Evolutionary conservation across 192 early-diverging fungal genomes (phyloP).

Genomic region (Jimgerdemannia flammicorona): DNA sequence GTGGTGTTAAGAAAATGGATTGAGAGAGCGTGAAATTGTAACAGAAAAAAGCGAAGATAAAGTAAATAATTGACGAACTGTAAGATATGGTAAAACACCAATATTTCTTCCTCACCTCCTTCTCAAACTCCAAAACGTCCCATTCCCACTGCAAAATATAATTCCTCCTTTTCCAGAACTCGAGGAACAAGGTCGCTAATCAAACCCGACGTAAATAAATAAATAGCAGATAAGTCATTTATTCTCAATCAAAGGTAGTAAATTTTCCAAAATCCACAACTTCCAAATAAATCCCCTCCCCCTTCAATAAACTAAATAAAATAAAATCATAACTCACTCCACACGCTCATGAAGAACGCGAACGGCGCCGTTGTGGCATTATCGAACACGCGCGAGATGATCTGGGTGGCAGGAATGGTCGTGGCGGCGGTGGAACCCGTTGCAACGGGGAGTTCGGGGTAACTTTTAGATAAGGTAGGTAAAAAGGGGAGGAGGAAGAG

Average conservation of each 20-base stretch:
- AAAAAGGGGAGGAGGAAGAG: not conserved
- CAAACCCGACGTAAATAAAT: not conserved
- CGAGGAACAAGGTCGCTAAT: constrained; percentile 44
- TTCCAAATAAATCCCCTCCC: too few species aligned
- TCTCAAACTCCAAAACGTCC: constrained; percentile 50
- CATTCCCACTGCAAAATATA: constrained; percentile 46
- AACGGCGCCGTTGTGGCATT: constrained; percentile 52
- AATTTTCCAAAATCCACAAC: not conserved
- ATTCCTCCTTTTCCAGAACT: constrained; percentile 60
- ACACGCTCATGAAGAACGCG: constrained; percentile 58
- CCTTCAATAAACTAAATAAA: not conserved
- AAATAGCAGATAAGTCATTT: too few species aligned
- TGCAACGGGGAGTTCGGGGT: not conserved
- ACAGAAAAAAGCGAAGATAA: not conserved
- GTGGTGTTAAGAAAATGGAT: too few species aligned
- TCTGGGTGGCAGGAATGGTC: constrained; percentile 21
- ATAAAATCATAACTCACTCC: constrained; percentile 29
- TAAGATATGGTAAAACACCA: not conserved
- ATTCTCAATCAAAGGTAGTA: not conserved
- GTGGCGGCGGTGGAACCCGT: constrained; percentile 12
- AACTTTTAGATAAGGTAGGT: too few species aligned
- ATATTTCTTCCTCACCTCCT: not conserved
- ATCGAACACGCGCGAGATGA: constrained; percentile 50
- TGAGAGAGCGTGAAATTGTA: not conserved
- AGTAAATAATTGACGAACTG: not conserved